These are phyloP conservation scores for Bombardia bombarda DNA, from an alignment of 495 filamentous ascomycete species.

Conservation along the genomic window DNA sequence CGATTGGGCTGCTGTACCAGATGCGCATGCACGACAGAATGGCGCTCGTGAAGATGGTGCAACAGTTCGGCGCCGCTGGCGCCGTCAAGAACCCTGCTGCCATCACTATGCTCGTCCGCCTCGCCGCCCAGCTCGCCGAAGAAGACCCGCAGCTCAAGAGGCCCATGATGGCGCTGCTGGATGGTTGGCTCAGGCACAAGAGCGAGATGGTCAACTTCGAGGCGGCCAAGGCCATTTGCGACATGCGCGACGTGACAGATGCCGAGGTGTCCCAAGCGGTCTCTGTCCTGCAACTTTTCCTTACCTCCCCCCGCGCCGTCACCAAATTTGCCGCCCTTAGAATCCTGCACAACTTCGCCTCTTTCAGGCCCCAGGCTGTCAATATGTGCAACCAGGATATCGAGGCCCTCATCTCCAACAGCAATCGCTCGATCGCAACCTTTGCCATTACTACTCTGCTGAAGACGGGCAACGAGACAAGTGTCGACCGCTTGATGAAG, in stretches of 20 bases:
- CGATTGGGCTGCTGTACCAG: slow-evolving; percentile 94
- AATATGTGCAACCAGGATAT: slow-evolving; percentile 95
- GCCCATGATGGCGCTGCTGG: slow-evolving; percentile 90
- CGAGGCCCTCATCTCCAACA: slow-evolving; percentile 89
- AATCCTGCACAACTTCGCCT: slow-evolving; percentile 91
- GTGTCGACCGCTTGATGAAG: slow-evolving; percentile 96
- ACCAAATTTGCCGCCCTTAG: slow-evolving; percentile 97
- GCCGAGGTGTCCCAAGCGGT: slow-evolving; percentile 88
- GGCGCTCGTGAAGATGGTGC: slow-evolving; percentile 99
- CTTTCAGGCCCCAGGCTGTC: slow-evolving; percentile 88
- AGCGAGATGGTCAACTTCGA: slow-evolving; percentile 99
- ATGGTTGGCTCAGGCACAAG: slow-evolving; percentile 97
- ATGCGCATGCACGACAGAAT: slow-evolving; percentile 97
- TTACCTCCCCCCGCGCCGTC: slow-evolving; percentile 91
- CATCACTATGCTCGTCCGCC: slow-evolving; percentile 79
- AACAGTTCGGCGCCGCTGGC: slow-evolving; percentile 87
- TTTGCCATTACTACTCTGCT: slow-evolving; percentile 97
- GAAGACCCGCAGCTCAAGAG: slow-evolving; percentile 83
- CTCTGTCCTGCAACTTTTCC: slow-evolving; percentile 89
- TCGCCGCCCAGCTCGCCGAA: slow-evolving; percentile 91
- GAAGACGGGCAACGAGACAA: slow-evolving; percentile 96
- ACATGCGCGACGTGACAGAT: slow-evolving; percentile 87
- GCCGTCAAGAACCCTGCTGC: slow-evolving; percentile 92
- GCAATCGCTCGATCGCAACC: slow-evolving; percentile 94
- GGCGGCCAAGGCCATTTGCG: slow-evolving; percentile 94